These are phyloP conservation scores for Magnusiomyces sp. DNA, from an alignment of 1,139 yeast species.

Conservation along the genomic window DNA sequence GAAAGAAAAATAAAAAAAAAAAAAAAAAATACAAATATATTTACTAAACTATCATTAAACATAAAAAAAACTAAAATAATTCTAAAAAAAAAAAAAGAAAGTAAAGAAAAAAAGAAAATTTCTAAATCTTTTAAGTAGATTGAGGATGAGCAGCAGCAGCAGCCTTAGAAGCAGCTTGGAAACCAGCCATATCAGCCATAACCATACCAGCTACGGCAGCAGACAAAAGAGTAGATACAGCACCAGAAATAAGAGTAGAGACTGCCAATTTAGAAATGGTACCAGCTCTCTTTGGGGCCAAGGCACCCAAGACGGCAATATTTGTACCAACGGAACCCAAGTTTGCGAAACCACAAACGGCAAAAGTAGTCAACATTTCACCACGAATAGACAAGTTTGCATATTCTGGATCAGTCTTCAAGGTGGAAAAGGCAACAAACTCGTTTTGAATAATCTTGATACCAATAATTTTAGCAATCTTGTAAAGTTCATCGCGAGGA, in stretches of 20 bases:
- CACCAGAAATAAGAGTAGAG: slow-evolving; percentile 49
- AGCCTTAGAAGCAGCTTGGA: slow-evolving; percentile 13
- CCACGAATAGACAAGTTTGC: slow-evolving; percentile 45
- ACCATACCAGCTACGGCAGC: slow-evolving; percentile 66
- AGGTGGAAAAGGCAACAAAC: slow-evolving; percentile 47
- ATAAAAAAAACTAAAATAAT: background rate
- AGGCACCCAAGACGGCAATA: slow-evolving; percentile 52
- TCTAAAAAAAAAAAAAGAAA: too few relatives aligned
- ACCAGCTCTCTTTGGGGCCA: slow-evolving; percentile 46
- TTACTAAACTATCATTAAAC: too few relatives aligned
- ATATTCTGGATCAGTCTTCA: slow-evolving; percentile 40
- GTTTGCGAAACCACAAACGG: slow-evolving; percentile 59
- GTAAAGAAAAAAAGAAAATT: background rate
- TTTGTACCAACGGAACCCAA: slow-evolving; percentile 59
- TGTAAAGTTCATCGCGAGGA: slow-evolving; percentile 48
- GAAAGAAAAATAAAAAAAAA: too few relatives aligned
- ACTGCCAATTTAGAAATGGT: slow-evolving; percentile 44
- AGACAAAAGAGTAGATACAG: slow-evolving; percentile 47
- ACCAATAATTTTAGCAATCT: slow-evolving; percentile 47
- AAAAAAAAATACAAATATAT: too few relatives aligned
- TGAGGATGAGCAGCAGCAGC: too few relatives aligned
- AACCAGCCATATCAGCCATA: slow-evolving; percentile 40
- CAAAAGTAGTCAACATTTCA: slow-evolving; percentile 52
- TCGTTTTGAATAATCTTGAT: slow-evolving; percentile 57
- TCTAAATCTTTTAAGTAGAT: background rate